These are phyloP conservation scores for Rhododendron henanense DNA, from an alignment of 148 eudicot species.

Conservation along the genomic window DNA sequence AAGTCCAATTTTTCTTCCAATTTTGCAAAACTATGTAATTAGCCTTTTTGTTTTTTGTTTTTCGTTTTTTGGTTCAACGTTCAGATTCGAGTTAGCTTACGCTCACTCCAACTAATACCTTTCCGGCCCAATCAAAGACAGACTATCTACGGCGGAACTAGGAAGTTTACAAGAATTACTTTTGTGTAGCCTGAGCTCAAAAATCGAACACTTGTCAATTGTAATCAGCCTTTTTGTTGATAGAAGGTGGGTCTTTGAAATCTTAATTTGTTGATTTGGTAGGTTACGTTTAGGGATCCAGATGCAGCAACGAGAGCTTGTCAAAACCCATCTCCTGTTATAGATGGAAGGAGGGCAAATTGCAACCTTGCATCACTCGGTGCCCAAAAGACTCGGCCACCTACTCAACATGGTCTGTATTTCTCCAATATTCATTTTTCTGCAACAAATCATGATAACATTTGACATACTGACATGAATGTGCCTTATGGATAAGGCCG, in stretches of 20 bases:
- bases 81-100: not conserved
- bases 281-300: slow-evolving; percentile 63
- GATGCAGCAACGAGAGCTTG: slow-evolving; percentile 60
- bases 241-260: not conserved
- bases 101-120: not conserved
- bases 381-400: slow-evolving; percentile 37
- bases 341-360: slow-evolving; percentile 58
- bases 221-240: not conserved
- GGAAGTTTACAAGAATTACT: too few species aligned
- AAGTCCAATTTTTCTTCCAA: slow-evolving; percentile 3
- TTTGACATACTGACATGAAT: not conserved
- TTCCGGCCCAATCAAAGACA: too few species aligned
- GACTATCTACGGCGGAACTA: too few species aligned
- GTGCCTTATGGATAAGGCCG: not conserved
- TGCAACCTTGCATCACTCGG: slow-evolving; percentile 62
- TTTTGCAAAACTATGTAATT: not conserved
- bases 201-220: too few species aligned
- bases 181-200: not conserved
- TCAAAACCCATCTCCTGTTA: slow-evolving; percentile 52
- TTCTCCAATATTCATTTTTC: not conserved
- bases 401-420: slow-evolving; percentile 17
- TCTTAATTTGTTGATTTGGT: not conserved
- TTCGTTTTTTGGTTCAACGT: too few species aligned
- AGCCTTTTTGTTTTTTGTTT: too few species aligned
- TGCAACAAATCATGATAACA: not conserved